Base-by-base conservation (phyloP, 2,329 filamentous ascomycete species). In the Camptophora hylomeconis region DNA sequence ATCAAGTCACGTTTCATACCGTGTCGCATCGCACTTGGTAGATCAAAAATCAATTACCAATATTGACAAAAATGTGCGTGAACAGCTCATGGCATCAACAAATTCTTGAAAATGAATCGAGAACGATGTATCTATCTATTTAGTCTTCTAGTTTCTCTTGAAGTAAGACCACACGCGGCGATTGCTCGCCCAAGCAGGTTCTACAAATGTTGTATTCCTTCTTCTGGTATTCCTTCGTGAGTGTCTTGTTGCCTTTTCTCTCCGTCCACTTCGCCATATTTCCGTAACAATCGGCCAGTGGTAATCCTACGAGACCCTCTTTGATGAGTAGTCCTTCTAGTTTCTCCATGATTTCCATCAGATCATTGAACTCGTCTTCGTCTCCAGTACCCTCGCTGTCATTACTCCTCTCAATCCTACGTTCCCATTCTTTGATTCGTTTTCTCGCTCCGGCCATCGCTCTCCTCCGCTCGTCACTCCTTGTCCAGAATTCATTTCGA, bases 201-300 rank as follows among this genome's bases (percentile, higher is more conserved):
- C 31, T 24, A 22, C 31, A 40, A 3, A 28, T 28, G 6, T 34
- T 28, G 7, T 24, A 17, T 20, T 44, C 41, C 18, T 33, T 37
- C 10, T 12, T 17, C 25, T 32, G 35, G 39, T 39, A 44, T 17
- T 20, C 22, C n/a, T 12, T 21, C 7, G 32, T 30, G 14, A 28
- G 26, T 8, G 20, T 19, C 2, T 13, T 3, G 7, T 36, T 23
- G 7, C 24, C 28, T 13, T 32, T 33, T 14, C 39, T 21, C 14
- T 33, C 29, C 4, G 27, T 29, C 41, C 41, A 44, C 20, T 39
- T 42, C 5, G 37, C 39, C 32, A 44, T 23, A 12, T 35, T 37
- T 20, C 32, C 30, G 17, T 40, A 42, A 1, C 28, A 31, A 21
- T 42, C 40, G 4, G 39, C 35, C 28, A 44, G 24, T 3, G 37